Evolutionary conservation across 495 filamentous ascomycete species (phyloP).

Genomic region (Pseudevernia furfuracea): DNA sequence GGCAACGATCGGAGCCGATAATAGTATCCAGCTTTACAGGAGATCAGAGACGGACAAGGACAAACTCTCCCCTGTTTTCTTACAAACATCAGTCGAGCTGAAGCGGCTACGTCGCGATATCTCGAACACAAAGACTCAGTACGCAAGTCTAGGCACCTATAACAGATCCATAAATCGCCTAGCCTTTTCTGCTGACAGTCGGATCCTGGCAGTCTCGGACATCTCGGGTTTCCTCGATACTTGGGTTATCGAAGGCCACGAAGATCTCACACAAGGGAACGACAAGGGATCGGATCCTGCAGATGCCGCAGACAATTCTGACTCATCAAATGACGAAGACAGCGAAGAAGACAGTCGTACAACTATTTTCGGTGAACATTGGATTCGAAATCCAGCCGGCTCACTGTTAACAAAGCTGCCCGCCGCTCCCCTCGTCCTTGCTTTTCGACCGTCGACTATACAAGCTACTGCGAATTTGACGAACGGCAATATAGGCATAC

Average conservation of each 20-base stretch:
- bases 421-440: conserved; percentile 59
- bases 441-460: conserved; percentile 57
- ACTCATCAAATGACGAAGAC: conserved; percentile 46
- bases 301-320: conserved; percentile 26
- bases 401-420: conserved; percentile 72
- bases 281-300: conserved; percentile 23
- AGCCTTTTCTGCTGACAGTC: conserved; percentile 74
- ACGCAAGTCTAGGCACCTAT: conserved; percentile 70
- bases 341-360: conserved; percentile 31
- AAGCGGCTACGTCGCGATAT: conserved; percentile 50
- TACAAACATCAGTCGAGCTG: conserved; percentile 45
- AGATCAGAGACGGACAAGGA: conserved; percentile 33
- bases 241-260: conserved; percentile 60
- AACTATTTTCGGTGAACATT: conserved; percentile 45
- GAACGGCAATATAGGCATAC: conserved; percentile 38
- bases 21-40: conserved; percentile 41
- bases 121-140: conserved; percentile 44
- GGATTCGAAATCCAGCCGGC: conserved; percentile 59
- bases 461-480: conserved; percentile 31
- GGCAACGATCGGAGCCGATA: conserved; percentile 45
- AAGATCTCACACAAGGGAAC: conserved; percentile 30
- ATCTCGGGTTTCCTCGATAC: conserved; percentile 80
- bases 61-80: conserved; percentile 37
- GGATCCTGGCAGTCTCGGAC: conserved; percentile 69
- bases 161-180: conserved; percentile 65